These are phyloP conservation scores for Euphorbia peplus DNA, from an alignment of 345 rosid genomes.

Conservation along the genomic window DNA sequence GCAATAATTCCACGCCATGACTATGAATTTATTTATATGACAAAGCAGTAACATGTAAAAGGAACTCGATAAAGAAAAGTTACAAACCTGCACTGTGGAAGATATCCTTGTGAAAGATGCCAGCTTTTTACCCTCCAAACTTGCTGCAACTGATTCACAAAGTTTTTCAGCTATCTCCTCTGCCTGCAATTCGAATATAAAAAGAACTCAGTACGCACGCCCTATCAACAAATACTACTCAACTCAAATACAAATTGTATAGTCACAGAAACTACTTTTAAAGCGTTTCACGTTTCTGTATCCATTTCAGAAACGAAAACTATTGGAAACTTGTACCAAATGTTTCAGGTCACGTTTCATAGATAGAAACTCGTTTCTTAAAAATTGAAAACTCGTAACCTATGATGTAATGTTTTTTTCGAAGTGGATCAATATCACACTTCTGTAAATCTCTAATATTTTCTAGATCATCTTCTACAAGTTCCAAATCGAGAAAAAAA, in stretches of 20 bases:
- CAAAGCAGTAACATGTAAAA: neutral
- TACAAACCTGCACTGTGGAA: conserved; percentile 86
- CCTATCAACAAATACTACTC: neutral
- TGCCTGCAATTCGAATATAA: conserved; percentile 49
- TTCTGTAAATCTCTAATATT: too few relatives aligned
- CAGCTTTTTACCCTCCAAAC: conserved; percentile 96
- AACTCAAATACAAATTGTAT: conserved; percentile 6
- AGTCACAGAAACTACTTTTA: too few relatives aligned
- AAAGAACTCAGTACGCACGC: conserved; percentile 10
- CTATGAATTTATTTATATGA: neutral
- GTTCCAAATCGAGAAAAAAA: too few relatives aligned
- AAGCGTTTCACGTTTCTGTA: too few relatives aligned
- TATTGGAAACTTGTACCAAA: too few relatives aligned
- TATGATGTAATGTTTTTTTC: too few relatives aligned
- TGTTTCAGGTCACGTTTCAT: too few relatives aligned
- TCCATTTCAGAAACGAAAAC: too few relatives aligned
- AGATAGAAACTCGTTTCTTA: too few relatives aligned
- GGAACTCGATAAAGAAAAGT: neutral
- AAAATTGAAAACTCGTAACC: too few relatives aligned
- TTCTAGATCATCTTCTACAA: too few relatives aligned
- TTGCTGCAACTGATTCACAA: conserved; percentile 91
- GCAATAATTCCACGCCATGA: conserved; percentile 9
- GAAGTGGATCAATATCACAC: too few relatives aligned
- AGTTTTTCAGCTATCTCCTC: conserved; percentile 99
- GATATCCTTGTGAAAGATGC: conserved; percentile 96